These are phyloP conservation scores for Barbatosphaeria neglecta DNA, from an alignment of 495 filamentous ascomycete species.

Conservation along the genomic window DNA sequence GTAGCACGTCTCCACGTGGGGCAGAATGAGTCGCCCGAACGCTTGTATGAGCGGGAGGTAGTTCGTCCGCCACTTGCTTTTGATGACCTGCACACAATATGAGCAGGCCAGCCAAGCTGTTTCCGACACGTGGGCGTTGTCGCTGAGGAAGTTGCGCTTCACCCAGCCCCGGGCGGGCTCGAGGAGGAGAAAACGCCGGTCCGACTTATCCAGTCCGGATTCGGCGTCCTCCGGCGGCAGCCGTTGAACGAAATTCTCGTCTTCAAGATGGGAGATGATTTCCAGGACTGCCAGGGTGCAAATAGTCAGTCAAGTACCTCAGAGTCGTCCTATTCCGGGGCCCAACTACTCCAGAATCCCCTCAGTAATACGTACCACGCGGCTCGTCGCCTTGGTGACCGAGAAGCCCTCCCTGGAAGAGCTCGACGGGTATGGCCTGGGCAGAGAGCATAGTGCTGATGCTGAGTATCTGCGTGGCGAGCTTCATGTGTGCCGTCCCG, in stretches of 20 bases:
- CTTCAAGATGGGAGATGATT: not conserved
- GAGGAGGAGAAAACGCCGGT: not conserved
- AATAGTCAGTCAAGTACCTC: not conserved
- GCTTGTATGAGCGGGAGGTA: not conserved
- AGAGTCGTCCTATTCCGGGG: too few species aligned
- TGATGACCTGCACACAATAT: slow-evolving; percentile 1
- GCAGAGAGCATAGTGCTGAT: slow-evolving; percentile 3
- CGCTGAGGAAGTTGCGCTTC: not conserved
- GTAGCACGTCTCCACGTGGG: slow-evolving; percentile 3
- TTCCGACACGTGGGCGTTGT: not conserved
- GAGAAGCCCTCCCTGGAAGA: not conserved
- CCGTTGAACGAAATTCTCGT: not conserved
- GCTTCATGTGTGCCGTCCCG: not conserved
- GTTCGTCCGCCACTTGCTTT: not conserved
- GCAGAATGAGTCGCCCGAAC: slow-evolving; percentile 1
- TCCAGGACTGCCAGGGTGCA: not conserved
- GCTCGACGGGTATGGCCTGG: not conserved
- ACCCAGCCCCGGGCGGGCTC: not conserved
- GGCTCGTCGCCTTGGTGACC: not conserved
- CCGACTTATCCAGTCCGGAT: not conserved
- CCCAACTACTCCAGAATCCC: not conserved
- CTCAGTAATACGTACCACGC: not conserved
- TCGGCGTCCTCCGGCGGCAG: not conserved
- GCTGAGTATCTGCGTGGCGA: slow-evolving; percentile 1
- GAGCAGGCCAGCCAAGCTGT: slow-evolving; percentile 1